Base-by-base conservation (phyloP, 805 yeast species). In the Monosporozyma siamensis region DNA sequence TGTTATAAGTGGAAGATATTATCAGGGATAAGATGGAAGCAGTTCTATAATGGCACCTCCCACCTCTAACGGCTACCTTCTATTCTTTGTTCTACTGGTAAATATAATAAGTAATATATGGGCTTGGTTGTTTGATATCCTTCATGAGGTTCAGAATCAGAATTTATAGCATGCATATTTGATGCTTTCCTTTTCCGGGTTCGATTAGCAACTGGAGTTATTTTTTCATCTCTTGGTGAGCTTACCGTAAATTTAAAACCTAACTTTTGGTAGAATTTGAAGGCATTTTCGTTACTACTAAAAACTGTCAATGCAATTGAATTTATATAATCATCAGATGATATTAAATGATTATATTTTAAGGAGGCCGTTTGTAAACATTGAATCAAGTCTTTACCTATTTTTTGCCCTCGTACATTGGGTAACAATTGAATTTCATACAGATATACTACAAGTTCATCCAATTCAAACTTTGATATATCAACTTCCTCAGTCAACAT, bases 391-490 rank as follows among this genome's bases (percentile, higher is more conserved):
- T 11, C 18, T 9, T 31, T 30, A 8, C 64, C 65, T 24, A 60
- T 27, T 10, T 52, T 50, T 25, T 44, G 48, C 10, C 52, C 44
- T 23, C 52, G 53, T 15, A 42, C 27, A 3, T 17, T 12, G n/a
- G 44, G 38, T 6, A 45, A 32, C n/a, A 58, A 38, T 34, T 60
- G 65, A 23, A 60, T 50, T 34, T 60, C 65, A 46, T 59, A 59
- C 17, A 60, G 43, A 43, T 58, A 60, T n/a, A 60, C 40, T n/a
- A 59, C 58, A 22, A 42, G 27, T 14, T 44, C 42, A 6, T 31
- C 39, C 8, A 15, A 34, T 23, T 36, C 29, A 5, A 29, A 26
- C 10, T 37, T 41, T 4, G 38, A 38, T n/a, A 55, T 29, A 7
- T 50, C 54, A 15, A 40, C 31, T 39, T 57, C 63, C 38, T 56